Evolutionary conservation across 2,329 filamentous ascomycete species (phyloP), one percentile per base, ranked within the genome.

Genomic region (Pseudogymnoascus sp.): DNA sequence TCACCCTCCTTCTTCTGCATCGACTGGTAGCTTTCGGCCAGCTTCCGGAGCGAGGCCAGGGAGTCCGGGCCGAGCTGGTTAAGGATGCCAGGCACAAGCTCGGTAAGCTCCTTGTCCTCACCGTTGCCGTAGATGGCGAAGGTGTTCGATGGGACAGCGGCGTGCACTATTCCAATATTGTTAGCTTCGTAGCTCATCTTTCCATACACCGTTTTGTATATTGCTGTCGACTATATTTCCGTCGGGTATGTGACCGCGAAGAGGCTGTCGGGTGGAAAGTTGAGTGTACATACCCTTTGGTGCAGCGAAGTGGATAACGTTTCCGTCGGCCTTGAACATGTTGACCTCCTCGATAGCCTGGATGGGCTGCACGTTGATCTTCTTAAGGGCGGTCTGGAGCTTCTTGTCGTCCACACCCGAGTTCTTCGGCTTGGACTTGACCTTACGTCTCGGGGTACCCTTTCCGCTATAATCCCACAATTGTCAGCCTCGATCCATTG

Each of bases 281-380:
- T 12, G 33, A 14, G 39, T 23, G 49, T 31, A 64, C 62, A 38
- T 81, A 97, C 94, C 94, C 85, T 97, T 97, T 72, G 94, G 94
- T 74, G 91, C 91, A 73, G 91, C 89, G 78, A 99, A 99, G 86
- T 99, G 94, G 75, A 99, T 97, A 78, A 99, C 94, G 79, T 99
- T 99, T 79, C 94, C 94, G 77, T 99, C 94, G 77, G 90, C 89
- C 90, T 99, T 99, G 89, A 99, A 99, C 94, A 99, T 99, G 89
- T 99, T 99, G 78, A 99, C 94, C 84, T 99, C 94, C 87, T 99
- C 94, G 74, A 99, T 99, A 70, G 90, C 91, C 83, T 96, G 92
- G 80, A 99, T 97, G 74, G 94, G 94, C 86, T 99, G 94, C 65
- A 96, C 93, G 81, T 97, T 97, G 78, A 99, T 87, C 89, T 99